phyloP scores from a whole-genome alignment of 225 moss, liverwort and hornwort genomes.

The Asterella californica region DNA sequence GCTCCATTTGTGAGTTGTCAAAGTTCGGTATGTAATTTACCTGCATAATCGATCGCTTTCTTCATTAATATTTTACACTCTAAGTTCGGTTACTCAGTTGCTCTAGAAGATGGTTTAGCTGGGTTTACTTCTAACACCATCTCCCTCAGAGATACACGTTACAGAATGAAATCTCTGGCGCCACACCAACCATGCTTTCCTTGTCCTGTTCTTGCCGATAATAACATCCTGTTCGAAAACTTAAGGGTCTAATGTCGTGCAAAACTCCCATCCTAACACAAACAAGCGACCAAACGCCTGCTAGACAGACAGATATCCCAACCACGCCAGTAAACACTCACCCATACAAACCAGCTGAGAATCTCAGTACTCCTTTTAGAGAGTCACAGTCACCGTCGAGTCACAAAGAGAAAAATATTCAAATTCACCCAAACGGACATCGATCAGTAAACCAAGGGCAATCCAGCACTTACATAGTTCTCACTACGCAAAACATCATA shows the following conservation, averaged over 20 bases:
- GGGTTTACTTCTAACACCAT: background rate
- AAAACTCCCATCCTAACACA: background rate
- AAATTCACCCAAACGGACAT: background rate
- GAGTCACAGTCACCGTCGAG: background rate
- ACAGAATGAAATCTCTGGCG: too few species aligned
- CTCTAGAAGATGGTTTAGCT: background rate
- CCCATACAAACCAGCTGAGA: too few species aligned
- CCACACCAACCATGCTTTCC: background rate
- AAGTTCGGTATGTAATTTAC: conserved; percentile 85
- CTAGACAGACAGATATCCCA: too few species aligned
- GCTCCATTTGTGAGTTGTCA: conserved; percentile 95
- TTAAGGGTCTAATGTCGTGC: background rate
- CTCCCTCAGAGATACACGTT: background rate
- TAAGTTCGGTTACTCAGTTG: background rate
- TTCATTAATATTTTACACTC: background rate
- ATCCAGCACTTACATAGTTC: too few species aligned
- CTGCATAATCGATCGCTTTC: conserved; percentile 29
- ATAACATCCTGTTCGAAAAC: background rate
- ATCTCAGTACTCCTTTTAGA: too few species aligned
- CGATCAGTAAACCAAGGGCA: background rate
- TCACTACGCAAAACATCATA: background rate
- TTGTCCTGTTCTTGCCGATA: background rate
- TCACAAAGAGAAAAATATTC: background rate
- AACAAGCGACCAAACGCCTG: too few species aligned
- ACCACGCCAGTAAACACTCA: too few species aligned